These are phyloP conservation scores for Leccinellum luteum DNA, from an alignment of 768 basidiomycete species.

Conservation along the genomic window DNA sequence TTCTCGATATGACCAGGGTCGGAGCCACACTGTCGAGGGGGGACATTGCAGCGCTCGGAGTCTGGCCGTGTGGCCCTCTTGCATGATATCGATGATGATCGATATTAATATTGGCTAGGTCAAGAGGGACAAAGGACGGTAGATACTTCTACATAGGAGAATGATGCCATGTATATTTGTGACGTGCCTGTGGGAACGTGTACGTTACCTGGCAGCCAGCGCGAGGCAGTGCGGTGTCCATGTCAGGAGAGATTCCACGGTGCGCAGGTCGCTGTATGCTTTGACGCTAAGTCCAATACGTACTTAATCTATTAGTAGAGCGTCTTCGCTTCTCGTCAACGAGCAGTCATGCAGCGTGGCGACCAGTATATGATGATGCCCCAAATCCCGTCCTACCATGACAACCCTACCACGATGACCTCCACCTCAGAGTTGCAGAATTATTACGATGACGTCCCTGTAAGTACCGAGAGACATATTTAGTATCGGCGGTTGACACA, in stretches of 20 bases:
- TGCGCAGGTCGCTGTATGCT: too few species aligned
- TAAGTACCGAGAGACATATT: constrained; percentile 10
- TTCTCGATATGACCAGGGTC: neutral
- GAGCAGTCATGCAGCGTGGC: constrained; percentile 17
- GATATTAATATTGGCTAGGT: neutral
- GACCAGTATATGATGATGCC: constrained; percentile 28
- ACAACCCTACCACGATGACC: constrained; percentile 8
- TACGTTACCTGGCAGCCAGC: neutral
- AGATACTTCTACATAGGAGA: neutral
- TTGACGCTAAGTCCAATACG: too few species aligned
- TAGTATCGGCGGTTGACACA: neutral
- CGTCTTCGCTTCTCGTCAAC: neutral
- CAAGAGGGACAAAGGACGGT: neutral
- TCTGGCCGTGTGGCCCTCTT: constrained; percentile 13
- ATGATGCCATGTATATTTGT: constrained; percentile 6
- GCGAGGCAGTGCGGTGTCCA: neutral
- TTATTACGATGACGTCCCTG: constrained; percentile 31
- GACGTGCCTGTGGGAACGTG: neutral
- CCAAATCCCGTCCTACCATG: constrained; percentile 23
- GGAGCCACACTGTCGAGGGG: constrained; percentile 14
- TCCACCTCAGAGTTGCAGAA: constrained; percentile 26
- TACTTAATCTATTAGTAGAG: neutral
- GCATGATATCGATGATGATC: neutral
- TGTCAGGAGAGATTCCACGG: neutral
- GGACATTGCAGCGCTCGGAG: constrained; percentile 2